These are phyloP conservation scores for Talaromyces funiculosus DNA, from an alignment of 2,329 filamentous ascomycete genomes.

Conservation along the genomic window DNA sequence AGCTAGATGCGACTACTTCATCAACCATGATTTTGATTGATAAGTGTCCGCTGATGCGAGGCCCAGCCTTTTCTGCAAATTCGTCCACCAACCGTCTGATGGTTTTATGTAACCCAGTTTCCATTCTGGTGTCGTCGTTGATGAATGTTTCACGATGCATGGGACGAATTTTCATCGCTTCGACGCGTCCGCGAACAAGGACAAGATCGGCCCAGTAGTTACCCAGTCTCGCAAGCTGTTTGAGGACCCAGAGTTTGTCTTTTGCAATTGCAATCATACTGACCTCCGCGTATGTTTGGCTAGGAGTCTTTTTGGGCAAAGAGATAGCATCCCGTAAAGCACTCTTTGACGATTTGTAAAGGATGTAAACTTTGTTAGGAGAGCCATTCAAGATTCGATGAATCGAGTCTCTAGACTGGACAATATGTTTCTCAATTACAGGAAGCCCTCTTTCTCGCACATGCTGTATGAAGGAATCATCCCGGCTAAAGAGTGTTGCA, in stretches of 20 bases:
- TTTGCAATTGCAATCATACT: conserved; percentile 51
- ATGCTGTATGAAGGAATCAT: conserved; percentile 59
- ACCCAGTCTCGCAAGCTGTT: conserved; percentile 60
- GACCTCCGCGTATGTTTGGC: conserved; percentile 53
- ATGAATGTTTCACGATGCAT: conserved; percentile 55
- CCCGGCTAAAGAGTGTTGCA: conserved; percentile 57
- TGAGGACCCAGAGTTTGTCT: conserved; percentile 58
- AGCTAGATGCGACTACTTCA: conserved; percentile 30
- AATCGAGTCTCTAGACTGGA: conserved; percentile 51
- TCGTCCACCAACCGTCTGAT: conserved; percentile 61
- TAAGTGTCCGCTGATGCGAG: conserved; percentile 61
- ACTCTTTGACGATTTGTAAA: conserved; percentile 55
- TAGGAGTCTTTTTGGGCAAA: conserved; percentile 51
- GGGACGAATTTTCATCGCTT: conserved; percentile 63
- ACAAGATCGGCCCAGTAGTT: conserved; percentile 70
- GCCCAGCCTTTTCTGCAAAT: conserved; percentile 49
- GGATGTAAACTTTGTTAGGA: conserved; percentile 51
- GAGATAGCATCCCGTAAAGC: conserved; percentile 56
- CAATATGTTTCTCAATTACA: conserved; percentile 48
- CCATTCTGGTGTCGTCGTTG: conserved; percentile 54
- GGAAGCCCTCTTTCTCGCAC: conserved; percentile 51
- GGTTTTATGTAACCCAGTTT: conserved; percentile 50
- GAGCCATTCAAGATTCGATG: conserved; percentile 47
- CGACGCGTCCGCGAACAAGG: conserved; percentile 59
- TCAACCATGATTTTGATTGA: conserved; percentile 66